Conservation (phyloP, 805 yeast genomes). For the Wickerhamomyces strasburgensis region DNA sequence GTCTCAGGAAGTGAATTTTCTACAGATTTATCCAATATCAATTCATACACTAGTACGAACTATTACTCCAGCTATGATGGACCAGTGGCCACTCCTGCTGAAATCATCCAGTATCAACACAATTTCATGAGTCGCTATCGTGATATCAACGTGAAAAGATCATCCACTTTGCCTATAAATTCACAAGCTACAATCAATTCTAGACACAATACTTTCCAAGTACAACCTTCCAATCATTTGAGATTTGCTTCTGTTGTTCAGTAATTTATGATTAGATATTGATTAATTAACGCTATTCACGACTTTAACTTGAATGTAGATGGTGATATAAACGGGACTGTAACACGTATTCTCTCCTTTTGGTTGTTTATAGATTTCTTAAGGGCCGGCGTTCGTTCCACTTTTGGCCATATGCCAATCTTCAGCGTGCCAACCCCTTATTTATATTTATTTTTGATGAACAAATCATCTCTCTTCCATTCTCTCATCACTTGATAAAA, state of each 20-base stretch:
- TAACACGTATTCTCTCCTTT: no score
- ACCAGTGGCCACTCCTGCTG: constrained; percentile 7
- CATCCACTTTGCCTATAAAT: constrained; percentile 15
- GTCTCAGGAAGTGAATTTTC: constrained; percentile 10
- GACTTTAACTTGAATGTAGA: no score
- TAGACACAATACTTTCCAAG: constrained; percentile 4
- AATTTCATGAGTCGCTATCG: constrained; percentile 10
- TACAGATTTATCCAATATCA: constrained; percentile 5
- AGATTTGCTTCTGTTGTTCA: constrained; percentile 13
- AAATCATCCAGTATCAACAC: constrained; percentile 12
- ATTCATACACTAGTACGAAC: constrained; percentile 8
- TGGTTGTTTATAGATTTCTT: no score
- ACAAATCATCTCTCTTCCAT: no score
- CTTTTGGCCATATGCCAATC: no score
- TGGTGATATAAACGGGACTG: no score
- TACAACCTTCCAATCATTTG: constrained; percentile 3
- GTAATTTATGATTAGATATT: not conserved
- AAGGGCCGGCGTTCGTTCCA: no score
- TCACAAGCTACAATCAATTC: not conserved
- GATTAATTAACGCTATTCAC: no score
- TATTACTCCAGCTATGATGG: constrained; percentile 11
- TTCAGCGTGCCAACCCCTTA: no score
- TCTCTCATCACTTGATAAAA: no score
- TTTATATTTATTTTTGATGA: no score
- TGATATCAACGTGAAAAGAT: constrained; percentile 14